Percentiles rank a stretch among this genome's conserved stretches.
Conservation (phyloP, 257 asterid genomes). For the Anisodus acutangulus region DNA sequence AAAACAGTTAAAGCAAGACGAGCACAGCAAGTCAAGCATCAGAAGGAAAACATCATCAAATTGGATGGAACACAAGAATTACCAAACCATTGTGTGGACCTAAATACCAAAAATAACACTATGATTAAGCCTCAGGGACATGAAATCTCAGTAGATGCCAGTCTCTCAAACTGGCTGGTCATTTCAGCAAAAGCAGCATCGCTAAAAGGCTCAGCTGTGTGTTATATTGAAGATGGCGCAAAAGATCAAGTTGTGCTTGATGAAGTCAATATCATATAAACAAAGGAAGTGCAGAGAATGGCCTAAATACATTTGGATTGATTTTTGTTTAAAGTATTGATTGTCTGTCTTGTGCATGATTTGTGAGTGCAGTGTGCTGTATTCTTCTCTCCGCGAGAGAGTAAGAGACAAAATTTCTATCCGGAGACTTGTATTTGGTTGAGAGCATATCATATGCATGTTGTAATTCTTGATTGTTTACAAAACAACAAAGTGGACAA, state of each 20-base stretch:
- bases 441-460: slow-evolving; percentile 17
- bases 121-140: slow-evolving; percentile 1
- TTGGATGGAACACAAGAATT: slow-evolving; percentile 35
- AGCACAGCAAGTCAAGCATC: slow-evolving; percentile 39
- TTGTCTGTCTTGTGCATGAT: slow-evolving; percentile 19
- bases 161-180: slow-evolving; percentile 65
- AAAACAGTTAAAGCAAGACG: slow-evolving; percentile 60
- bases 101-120: not conserved
- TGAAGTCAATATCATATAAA: not conserved
- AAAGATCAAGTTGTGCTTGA: slow-evolving; percentile 19
- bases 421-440: slow-evolving; percentile 7
- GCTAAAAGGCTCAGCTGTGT: slow-evolving; percentile 12
- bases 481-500: not conserved
- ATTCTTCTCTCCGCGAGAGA: not conserved
- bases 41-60: slow-evolving; percentile 47
- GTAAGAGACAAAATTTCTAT: not conserved
- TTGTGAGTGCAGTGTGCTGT: slow-evolving; percentile 27
- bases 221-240: not conserved
- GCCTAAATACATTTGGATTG: slow-evolving; percentile 10
- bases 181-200: slow-evolving; percentile 20
- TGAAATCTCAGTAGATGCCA: slow-evolving; percentile 54
- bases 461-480: slow-evolving; percentile 4
- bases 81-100: not conserved
- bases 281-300: not conserved
- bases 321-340: slow-evolving; percentile 17